These are phyloP conservation scores for Chamaecrista fasciculata DNA, from an alignment of 306 rosid species.

Conservation along the genomic window DNA sequence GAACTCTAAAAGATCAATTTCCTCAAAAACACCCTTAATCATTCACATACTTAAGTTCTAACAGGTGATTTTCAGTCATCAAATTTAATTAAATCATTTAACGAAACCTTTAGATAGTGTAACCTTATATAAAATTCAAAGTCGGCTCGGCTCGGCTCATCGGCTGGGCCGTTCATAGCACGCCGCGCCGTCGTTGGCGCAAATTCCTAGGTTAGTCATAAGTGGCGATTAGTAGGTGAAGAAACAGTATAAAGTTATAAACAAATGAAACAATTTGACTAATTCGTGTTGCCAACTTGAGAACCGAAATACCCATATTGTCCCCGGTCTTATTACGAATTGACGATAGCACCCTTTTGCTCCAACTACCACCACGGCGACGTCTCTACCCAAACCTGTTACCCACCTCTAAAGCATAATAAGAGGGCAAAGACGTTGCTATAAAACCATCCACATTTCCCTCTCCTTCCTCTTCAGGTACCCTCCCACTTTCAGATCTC, in stretches of 20 bases:
- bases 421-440: neutral
- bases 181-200: neutral
- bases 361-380: neutral
- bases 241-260: neutral
- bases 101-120: too few relatives aligned
- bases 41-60: too few relatives aligned
- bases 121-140: too few relatives aligned
- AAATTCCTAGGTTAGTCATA: neutral
- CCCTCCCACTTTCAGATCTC: neutral
- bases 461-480: slow-evolving; percentile 21
- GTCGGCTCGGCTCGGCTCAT: neutral
- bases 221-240: neutral
- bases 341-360: slow-evolving; percentile 5
- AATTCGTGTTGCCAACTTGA: neutral
- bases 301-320: neutral
- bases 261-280: neutral
- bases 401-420: neutral
- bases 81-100: too few relatives aligned
- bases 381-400: slow-evolving; percentile 16
- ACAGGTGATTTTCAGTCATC: too few relatives aligned
- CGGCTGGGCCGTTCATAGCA: neutral
- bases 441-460: slow-evolving; percentile 32
- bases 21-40: too few relatives aligned
- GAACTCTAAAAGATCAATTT: too few relatives aligned
- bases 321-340: neutral